phyloP scores from a whole-genome alignment of 345 rosid species.

The Eucalyptus erythrocorys region DNA sequence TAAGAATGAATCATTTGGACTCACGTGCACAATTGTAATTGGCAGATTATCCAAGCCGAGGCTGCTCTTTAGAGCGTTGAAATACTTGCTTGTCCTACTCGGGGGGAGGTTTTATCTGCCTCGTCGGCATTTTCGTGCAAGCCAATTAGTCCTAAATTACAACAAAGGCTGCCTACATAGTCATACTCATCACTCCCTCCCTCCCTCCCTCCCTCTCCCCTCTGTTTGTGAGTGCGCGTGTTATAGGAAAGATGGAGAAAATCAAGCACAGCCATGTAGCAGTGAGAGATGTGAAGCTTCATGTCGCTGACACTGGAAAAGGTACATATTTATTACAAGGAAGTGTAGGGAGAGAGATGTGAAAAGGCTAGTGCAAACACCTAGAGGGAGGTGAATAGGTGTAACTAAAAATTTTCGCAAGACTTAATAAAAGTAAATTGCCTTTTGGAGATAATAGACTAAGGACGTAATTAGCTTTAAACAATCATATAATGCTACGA shows the following conservation, averaged over 20 bases:
- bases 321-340: conserved; percentile 4
- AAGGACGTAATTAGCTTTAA: no score
- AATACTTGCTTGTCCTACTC: background rate
- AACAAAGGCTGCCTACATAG: background rate
- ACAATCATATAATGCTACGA: no score
- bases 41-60: background rate
- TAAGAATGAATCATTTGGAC: background rate
- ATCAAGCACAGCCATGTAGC: conserved; percentile 27
- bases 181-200: background rate
- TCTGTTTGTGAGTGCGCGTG: background rate
- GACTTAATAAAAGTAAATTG: no score
- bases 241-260: conserved; percentile 12
- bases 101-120: background rate
- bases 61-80: background rate
- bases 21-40: background rate
- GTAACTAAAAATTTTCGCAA: no score
- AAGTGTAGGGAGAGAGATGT: background rate
- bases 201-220: background rate
- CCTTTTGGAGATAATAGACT: no score
- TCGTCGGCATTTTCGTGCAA: background rate
- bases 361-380: no score
- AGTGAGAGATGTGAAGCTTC: conserved; percentile 33
- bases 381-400: no score
- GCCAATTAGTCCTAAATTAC: background rate
- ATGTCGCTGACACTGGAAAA: conserved; percentile 37